Conservation (phyloP, 2,329 filamentous ascomycete species). For the Byssothecium circinans region DNA sequence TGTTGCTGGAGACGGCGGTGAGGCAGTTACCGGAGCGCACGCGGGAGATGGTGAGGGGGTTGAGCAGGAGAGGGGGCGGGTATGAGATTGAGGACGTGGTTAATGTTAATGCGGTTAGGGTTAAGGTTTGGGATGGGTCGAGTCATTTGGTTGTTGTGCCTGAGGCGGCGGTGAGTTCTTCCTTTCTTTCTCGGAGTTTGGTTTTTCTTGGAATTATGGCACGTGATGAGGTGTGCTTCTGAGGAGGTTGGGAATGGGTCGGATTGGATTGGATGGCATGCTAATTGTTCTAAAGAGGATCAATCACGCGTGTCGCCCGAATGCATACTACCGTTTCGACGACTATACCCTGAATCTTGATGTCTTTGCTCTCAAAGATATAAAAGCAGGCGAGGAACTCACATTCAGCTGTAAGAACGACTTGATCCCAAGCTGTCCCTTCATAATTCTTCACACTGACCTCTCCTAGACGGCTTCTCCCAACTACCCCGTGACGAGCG, state of each 20-base stretch:
- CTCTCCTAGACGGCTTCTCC: constrained; percentile 31
- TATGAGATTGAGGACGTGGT: constrained; percentile 24
- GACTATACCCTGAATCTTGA: constrained; percentile 29
- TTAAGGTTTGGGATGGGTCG: constrained; percentile 22
- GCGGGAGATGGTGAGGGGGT: constrained; percentile 10
- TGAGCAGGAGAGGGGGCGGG: constrained; percentile 21
- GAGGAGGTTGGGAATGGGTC: too few relatives aligned
- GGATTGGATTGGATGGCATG: too few relatives aligned
- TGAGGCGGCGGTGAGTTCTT: constrained; percentile 31
- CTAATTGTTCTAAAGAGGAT: constrained; percentile 30
- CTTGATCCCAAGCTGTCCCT: not conserved
- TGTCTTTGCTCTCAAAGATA: constrained; percentile 30
- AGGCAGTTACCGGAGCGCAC: constrained; percentile 27
- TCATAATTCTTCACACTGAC: not conserved
- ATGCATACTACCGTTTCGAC: constrained; percentile 38
- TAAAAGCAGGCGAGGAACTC: constrained; percentile 33
- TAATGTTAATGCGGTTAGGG: constrained; percentile 26
- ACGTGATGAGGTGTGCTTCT: too few relatives aligned
- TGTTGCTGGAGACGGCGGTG: constrained; percentile 22
- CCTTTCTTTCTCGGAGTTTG: not conserved
- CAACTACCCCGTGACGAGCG: constrained; percentile 18
- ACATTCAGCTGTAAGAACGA: constrained; percentile 28
- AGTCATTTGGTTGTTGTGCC: constrained; percentile 28
- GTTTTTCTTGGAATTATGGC: too few relatives aligned
- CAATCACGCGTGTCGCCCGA: constrained; percentile 41